Evolutionary conservation across 176 grass and related monocot genomes (phyloP).

Genomic region (Thalia dealbata): DNA sequence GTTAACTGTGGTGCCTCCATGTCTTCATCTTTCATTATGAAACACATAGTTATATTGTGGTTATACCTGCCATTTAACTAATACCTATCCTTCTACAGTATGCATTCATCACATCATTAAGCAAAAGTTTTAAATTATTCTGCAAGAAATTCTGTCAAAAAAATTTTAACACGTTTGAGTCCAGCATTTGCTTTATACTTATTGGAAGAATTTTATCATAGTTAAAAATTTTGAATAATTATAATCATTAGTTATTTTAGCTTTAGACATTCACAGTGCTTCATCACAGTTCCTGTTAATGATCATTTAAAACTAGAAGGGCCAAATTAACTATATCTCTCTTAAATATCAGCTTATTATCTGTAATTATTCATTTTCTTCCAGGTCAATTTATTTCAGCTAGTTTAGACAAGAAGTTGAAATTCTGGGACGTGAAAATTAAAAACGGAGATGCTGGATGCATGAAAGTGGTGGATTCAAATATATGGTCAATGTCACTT

Average conservation of each 20-base stretch:
- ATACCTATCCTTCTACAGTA: not conserved
- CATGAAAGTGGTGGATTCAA: slow-evolving; percentile 27
- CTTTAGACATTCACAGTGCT: not conserved
- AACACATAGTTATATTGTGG: not conserved
- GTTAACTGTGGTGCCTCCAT: not conserved
- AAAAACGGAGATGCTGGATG: slow-evolving; percentile 20
- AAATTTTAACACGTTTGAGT: not conserved
- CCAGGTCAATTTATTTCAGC: slow-evolving; percentile 47
- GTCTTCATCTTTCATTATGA: not conserved
- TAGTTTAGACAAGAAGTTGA: slow-evolving; percentile 49
- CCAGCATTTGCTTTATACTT: not conserved
- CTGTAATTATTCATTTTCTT: slow-evolving; percentile 4
- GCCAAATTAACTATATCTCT: not conserved
- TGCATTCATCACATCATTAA: not conserved
- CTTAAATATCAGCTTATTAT: not conserved
- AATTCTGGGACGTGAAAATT: slow-evolving; percentile 39
- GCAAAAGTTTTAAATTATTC: not conserved
- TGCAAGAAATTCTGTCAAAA: not conserved
- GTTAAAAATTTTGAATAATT: not conserved
- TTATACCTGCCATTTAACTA: not conserved
- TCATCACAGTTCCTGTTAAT: not conserved
- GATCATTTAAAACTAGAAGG: not conserved
- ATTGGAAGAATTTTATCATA: not conserved
- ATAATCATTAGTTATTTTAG: not conserved
- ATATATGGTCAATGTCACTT: slow-evolving; percentile 49